These are phyloP conservation scores for Chaetothyriales sp. DNA, from an alignment of 2,329 filamentous ascomycete genomes.

Conservation along the genomic window DNA sequence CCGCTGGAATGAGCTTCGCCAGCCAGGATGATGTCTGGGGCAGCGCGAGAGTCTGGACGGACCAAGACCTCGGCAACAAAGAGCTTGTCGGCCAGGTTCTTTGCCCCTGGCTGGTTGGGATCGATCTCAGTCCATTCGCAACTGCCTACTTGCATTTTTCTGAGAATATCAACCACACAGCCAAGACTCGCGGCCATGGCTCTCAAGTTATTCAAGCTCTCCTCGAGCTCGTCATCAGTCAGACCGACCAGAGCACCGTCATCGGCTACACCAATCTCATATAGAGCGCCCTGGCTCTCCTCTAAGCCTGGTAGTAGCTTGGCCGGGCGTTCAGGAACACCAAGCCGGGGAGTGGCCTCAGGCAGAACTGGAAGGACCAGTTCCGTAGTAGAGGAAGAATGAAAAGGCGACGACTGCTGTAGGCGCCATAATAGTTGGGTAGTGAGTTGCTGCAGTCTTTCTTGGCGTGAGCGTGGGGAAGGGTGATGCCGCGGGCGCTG, in stretches of 20 bases:
- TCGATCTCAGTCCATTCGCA: constrained; percentile 43
- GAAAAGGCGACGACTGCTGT: constrained; percentile 86
- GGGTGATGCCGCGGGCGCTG: constrained; percentile 28
- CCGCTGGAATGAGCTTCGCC: neutral
- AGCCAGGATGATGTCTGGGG: constrained; percentile 1
- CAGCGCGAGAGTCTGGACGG: constrained; percentile 43
- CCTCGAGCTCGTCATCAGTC: constrained; percentile 77
- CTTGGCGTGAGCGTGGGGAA: constrained; percentile 58
- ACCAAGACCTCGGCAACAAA: constrained; percentile 85
- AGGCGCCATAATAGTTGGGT: constrained; percentile 90
- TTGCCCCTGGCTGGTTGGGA: constrained; percentile 11
- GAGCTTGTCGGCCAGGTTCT: constrained; percentile 39
- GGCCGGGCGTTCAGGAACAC: constrained; percentile 36
- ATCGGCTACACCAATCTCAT: constrained; percentile 92
- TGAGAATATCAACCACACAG: constrained; percentile 66
- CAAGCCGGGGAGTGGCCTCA: constrained; percentile 45
- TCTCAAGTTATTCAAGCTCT: constrained; percentile 69
- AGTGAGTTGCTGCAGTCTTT: constrained; percentile 76
- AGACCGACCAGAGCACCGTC: constrained; percentile 83
- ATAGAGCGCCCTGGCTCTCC: constrained; percentile 81
- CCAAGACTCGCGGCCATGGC: constrained; percentile 89
- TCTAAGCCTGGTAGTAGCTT: constrained; percentile 60
- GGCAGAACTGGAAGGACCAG: constrained; percentile 62
- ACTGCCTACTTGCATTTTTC: constrained; percentile 69
- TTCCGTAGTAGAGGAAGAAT: constrained; percentile 62